Evolutionary conservation across 2,329 filamentous ascomycete genomes (phyloP).

Genomic region (Exophiala xenobiotica): DNA sequence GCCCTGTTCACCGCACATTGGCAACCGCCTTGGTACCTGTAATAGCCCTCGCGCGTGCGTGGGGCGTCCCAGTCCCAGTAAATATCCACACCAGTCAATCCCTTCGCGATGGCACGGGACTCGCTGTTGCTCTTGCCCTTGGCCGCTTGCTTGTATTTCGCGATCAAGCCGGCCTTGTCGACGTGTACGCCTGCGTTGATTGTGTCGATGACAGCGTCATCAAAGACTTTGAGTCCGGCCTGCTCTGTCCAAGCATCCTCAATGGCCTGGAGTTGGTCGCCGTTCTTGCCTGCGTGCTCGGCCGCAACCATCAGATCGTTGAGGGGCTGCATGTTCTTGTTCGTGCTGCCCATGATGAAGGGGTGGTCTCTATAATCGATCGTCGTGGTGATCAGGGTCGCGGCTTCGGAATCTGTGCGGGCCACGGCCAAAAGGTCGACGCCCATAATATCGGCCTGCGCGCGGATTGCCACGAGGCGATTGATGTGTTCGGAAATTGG

Average conservation of each 20-base stretch:
- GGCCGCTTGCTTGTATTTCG: slow-evolving; percentile 64
- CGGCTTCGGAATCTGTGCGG: slow-evolving; percentile 94
- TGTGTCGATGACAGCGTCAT: slow-evolving; percentile 80
- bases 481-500: slow-evolving; percentile 98
- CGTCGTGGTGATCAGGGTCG: slow-evolving; percentile 92
- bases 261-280: slow-evolving; percentile 79
- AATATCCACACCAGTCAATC: slow-evolving; percentile 74
- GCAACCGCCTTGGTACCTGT: slow-evolving; percentile 86
- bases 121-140: slow-evolving; percentile 86
- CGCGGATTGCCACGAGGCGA: slow-evolving; percentile 90
- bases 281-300: slow-evolving; percentile 76
- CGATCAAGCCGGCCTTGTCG: slow-evolving; percentile 67
- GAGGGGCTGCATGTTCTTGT: slow-evolving; percentile 77
- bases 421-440: slow-evolving; percentile 86
- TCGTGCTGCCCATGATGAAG: slow-evolving; percentile 89
- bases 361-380: slow-evolving; percentile 94
- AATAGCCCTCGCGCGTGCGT: slow-evolving; percentile 91
- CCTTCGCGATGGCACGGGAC: slow-evolving; percentile 74
- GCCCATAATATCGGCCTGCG: slow-evolving; percentile 99
- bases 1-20: slow-evolving; percentile 89
- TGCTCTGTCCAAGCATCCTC: slow-evolving; percentile 84
- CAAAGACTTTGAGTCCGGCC: slow-evolving; percentile 82
- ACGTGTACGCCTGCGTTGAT: slow-evolving; percentile 68
- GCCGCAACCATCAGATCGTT: slow-evolving; percentile 88
- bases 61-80: slow-evolving; percentile 96